These are phyloP conservation scores for Dactylonectria estremocensis DNA, from an alignment of 2,329 filamentous ascomycete genomes.

Conservation along the genomic window DNA sequence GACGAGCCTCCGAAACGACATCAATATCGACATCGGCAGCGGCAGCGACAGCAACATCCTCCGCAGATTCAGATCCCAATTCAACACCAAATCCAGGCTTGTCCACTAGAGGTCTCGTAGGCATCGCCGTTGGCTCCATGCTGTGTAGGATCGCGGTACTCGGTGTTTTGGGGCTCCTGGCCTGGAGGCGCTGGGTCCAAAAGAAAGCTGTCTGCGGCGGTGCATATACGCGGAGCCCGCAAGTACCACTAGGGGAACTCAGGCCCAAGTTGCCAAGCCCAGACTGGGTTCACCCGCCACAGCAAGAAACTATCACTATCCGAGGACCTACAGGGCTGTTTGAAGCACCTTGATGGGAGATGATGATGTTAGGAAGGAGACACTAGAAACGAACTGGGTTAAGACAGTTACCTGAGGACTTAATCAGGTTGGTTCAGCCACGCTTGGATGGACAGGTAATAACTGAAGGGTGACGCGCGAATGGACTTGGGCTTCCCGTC, in stretches of 20 bases:
- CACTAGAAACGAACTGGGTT: neutral
- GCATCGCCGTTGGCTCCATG: slow-evolving; percentile 1
- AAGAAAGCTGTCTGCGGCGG: neutral
- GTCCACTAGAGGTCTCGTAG: neutral
- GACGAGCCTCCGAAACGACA: neutral
- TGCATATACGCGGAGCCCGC: neutral
- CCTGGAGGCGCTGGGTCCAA: neutral
- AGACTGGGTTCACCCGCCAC: neutral
- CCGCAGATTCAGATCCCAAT: neutral
- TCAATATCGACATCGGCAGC: neutral
- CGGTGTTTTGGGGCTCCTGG: neutral
- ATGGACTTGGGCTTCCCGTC: neutral
- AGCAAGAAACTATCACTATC: neutral
- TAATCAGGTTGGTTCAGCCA: neutral
- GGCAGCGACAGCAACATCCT: no score
- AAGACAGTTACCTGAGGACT: neutral
- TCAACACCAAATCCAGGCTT: neutral
- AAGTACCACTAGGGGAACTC: neutral
- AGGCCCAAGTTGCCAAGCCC: neutral
- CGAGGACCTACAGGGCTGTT: neutral
- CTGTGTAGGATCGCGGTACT: neutral
- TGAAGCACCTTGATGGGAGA: neutral
- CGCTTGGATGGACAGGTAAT: neutral
- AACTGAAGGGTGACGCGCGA: neutral
- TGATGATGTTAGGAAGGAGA: neutral